phyloP scores from a whole-genome alignment of 2,329 filamentous ascomycete species.

The Ceratocystis papillata region DNA sequence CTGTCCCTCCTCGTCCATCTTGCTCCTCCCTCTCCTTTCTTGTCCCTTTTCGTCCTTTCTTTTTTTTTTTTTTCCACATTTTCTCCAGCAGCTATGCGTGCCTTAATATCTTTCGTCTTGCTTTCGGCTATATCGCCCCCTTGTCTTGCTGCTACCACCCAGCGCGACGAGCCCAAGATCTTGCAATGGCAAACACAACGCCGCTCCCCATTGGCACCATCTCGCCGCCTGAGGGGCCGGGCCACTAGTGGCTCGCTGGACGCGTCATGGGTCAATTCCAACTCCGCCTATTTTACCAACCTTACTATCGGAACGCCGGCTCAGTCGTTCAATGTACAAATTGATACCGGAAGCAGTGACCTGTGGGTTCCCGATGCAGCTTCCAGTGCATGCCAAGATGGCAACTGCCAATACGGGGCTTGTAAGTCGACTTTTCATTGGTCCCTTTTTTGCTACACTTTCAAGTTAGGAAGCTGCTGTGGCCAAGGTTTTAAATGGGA shows the following conservation, averaged over 20 bases:
- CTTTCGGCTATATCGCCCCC: not conserved
- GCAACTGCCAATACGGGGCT: conserved; percentile 31
- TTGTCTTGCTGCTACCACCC: not conserved
- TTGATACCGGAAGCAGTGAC: conserved; percentile 57
- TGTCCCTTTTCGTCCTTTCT: not conserved
- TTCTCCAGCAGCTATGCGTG: not conserved
- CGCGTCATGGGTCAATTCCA: conserved; percentile 23
- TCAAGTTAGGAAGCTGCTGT: not conserved
- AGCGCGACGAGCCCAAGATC: not conserved
- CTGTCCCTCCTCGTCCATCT: not conserved
- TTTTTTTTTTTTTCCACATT: not conserved
- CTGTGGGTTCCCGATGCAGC: conserved; percentile 45
- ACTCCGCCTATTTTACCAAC: conserved; percentile 43
- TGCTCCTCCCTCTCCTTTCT: no score
- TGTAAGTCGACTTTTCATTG: conserved; percentile 26
- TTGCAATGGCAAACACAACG: conserved; percentile 18
- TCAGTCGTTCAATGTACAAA: conserved; percentile 47
- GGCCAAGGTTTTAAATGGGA: not conserved
- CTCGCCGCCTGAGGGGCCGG: not conserved
- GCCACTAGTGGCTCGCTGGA: conserved; percentile 3
- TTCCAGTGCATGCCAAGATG: conserved; percentile 34
- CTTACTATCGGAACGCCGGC: conserved; percentile 47
- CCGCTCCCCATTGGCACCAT: not conserved
- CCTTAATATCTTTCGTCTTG: not conserved
- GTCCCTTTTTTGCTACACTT: not conserved